Conservation (phyloP, 495 filamentous ascomycete species). For the Cercophora sp. region DNA sequence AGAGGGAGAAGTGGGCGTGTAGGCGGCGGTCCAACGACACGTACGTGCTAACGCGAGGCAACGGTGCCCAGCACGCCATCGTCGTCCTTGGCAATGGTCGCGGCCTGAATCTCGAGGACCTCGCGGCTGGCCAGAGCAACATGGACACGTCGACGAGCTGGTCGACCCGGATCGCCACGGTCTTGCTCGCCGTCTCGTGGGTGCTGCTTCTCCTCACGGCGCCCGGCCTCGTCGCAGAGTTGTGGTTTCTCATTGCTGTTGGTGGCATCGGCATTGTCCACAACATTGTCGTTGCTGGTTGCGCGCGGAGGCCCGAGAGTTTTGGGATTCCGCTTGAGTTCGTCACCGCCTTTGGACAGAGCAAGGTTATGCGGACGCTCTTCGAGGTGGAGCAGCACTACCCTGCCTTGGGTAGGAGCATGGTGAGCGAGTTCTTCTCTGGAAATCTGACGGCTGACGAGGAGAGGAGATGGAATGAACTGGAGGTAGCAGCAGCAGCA, state of each 20-base stretch:
- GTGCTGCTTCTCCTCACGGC: slow-evolving; percentile 37
- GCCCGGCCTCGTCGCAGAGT: slow-evolving; percentile 29
- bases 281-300: slow-evolving; percentile 35
- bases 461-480: background rate
- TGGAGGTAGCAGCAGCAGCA: too few species aligned
- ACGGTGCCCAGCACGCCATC: slow-evolving; percentile 43
- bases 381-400: background rate
- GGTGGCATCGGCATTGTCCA: slow-evolving; percentile 46
- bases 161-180: background rate
- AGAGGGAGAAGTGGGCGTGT: slow-evolving; percentile 48
- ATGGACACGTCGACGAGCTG: background rate
- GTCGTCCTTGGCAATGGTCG: slow-evolving; percentile 34
- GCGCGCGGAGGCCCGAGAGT: background rate
- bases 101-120: slow-evolving; percentile 46
- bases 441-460: background rate
- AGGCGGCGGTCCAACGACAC: slow-evolving; percentile 27
- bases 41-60: slow-evolving; percentile 39
- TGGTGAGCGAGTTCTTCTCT: background rate
- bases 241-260: slow-evolving; percentile 44
- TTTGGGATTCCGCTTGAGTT: background rate
- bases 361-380: background rate
- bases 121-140: slow-evolving; percentile 24
- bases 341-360: background rate
- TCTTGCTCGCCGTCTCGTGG: slow-evolving; percentile 30
- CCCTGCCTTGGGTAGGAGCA: background rate